A percentile compares a stretch with the other conserved stretches of the same genome.
Evolutionary conservation across 2,329 filamentous ascomycete species (phyloP).

Genomic region (Lachnellula cervina): DNA sequence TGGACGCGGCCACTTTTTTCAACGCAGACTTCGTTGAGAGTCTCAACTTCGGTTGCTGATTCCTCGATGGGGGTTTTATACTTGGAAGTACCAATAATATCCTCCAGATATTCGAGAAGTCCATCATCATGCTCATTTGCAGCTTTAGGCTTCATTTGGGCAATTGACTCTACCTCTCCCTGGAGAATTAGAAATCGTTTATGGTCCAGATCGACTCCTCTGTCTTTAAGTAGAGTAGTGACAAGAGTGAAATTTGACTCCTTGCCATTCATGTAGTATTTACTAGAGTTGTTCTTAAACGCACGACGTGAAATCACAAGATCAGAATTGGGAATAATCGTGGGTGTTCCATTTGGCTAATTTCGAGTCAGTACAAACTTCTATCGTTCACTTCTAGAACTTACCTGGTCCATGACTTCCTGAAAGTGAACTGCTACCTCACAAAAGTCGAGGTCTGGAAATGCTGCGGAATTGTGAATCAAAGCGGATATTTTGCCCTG

Average conservation of each 20-base stretch:
- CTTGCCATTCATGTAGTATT: slow-evolving; percentile 92
- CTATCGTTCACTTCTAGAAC: slow-evolving; percentile 32
- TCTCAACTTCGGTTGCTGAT: slow-evolving; percentile 82
- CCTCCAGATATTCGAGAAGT: slow-evolving; percentile 91
- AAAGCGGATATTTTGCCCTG: slow-evolving; percentile 97
- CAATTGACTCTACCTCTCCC: slow-evolving; percentile 96
- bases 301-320: slow-evolving; percentile 86
- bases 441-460: slow-evolving; percentile 81
- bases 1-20: slow-evolving; percentile 95
- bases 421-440: slow-evolving; percentile 97
- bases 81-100: slow-evolving; percentile 97
- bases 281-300: slow-evolving; percentile 97
- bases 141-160: slow-evolving; percentile 98
- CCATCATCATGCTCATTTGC: slow-evolving; percentile 94
- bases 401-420: slow-evolving; percentile 79
- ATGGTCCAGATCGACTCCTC: slow-evolving; percentile 92
- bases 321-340: slow-evolving; percentile 76
- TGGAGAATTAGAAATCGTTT: slow-evolving; percentile 97
- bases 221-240: slow-evolving; percentile 77
- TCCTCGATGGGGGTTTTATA: slow-evolving; percentile 98
- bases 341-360: slow-evolving; percentile 64
- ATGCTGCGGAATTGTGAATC: slow-evolving; percentile 91
- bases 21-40: slow-evolving; percentile 86
- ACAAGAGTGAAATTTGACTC: slow-evolving; percentile 90
- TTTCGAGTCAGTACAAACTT: slow-evolving; percentile 7